These are phyloP conservation scores for Aspergillus nomiae DNA, from an alignment of 2,329 filamentous ascomycete genomes.

Conservation along the genomic window DNA sequence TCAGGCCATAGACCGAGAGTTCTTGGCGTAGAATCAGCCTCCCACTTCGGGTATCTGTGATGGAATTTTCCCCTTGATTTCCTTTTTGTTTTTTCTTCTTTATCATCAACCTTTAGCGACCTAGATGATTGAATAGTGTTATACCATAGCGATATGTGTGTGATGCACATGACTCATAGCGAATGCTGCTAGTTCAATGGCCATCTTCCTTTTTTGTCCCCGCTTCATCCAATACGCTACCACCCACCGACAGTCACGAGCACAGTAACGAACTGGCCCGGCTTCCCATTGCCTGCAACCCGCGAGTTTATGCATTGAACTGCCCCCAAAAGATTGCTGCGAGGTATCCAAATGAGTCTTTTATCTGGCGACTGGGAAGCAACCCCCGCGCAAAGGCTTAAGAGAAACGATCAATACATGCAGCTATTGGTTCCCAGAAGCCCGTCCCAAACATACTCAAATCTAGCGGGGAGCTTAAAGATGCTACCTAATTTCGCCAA, in stretches of 20 bases:
- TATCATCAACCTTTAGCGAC: background rate
- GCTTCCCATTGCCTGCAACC: background rate
- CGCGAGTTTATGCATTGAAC: no score
- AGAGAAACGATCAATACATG: background rate
- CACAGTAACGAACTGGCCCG: background rate
- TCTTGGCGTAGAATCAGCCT: background rate
- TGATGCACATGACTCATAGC: background rate
- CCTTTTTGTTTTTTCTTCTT: background rate
- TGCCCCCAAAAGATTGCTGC: background rate
- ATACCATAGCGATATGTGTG: background rate
- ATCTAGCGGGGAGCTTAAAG: no score
- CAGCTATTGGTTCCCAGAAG: no score
- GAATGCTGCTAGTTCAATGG: background rate
- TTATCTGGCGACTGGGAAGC: background rate
- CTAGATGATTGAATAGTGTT: background rate
- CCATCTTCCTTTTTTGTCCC: background rate
- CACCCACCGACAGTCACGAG: background rate
- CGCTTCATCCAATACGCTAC: background rate
- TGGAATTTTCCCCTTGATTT: background rate
- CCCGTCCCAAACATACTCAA: no score
- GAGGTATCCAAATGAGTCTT: background rate
- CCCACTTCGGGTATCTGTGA: background rate
- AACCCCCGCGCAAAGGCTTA: no score
- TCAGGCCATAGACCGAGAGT: slow-evolving; percentile 5
- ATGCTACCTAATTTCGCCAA: no score